Base-by-base conservation (phyloP, 768 basidiomycete species). In the Leccinum boreale region DNA sequence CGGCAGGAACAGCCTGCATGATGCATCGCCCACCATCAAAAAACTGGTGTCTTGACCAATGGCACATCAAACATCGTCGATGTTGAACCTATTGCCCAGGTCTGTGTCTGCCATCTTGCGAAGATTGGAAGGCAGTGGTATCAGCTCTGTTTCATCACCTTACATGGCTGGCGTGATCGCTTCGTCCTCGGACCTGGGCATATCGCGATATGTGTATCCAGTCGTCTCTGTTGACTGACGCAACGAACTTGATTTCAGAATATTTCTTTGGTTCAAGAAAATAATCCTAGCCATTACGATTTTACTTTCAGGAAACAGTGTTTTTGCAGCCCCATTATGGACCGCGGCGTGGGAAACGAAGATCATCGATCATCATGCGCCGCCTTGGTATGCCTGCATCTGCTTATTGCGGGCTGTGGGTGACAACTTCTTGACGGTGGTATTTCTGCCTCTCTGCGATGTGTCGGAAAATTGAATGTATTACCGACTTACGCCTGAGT, bases 1-100 rank as follows among this genome's bases (percentile, higher is more conserved):
- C 5, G 93, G 68, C 1, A 92, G 92, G 75, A 95, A 96, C 29
- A 92, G 77, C 36, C 17, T n/a, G n/a, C n/a, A n/a, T n/a, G n/a
- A n/a, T 3, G 3, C 36, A n/a, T n/a, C 35, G 3, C 15, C 15
- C 15, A 36, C 14, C 35, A 28, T 7, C 3, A 36, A 17, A 36
- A 6, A 6, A 9, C 26, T 36, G 3, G 15, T 17, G 7, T 39
- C 36, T 33, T n/a, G 6, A 39, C 2, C 36, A 39, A 39, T 2
- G 36, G 17, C 7, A 8, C 31, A 14, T 17, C 35, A 8, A 15
- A 17, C 15, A 36, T 36, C 15, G 15, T 36, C 11, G 35, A 36
- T 36, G 15, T 15, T 35, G 12, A 35, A 35, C 14, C 14, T 14
- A 33, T 15, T 35, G 35, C 35, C 14, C 3, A 35, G 6, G 3